phyloP scores from a whole-genome alignment of 768 basidiomycete species.

The Auricularia sp. region DNA sequence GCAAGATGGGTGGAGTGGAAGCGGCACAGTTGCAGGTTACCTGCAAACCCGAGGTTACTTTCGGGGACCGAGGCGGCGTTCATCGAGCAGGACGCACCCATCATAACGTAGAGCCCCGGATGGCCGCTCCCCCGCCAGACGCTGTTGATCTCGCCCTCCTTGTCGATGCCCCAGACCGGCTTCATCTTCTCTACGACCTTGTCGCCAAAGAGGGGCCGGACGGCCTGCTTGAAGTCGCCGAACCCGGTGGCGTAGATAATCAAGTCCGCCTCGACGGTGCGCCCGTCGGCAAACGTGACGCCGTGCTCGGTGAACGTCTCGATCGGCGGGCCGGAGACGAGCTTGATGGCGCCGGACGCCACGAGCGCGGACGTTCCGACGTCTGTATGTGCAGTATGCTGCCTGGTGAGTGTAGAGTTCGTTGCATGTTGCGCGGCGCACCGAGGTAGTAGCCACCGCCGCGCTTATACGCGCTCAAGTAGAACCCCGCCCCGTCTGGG shows the following conservation, averaged over 20 bases:
- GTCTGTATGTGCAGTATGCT: conserved; percentile 22
- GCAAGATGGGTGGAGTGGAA: conserved; percentile 62
- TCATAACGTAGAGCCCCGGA: conserved; percentile 45
- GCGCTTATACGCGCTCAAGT: conserved; percentile 35
- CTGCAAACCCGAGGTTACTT: conserved; percentile 14
- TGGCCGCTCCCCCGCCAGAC: conserved; percentile 41
- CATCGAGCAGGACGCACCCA: neutral
- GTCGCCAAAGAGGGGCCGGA: conserved; percentile 36
- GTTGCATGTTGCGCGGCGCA: conserved; percentile 12
- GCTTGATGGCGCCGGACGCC: conserved; percentile 57
- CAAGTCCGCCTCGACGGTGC: conserved; percentile 39
- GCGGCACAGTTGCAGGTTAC: conserved; percentile 49
- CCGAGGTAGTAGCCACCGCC: conserved; percentile 64
- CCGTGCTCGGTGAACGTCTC: conserved; percentile 32
- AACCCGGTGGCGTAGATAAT: conserved; percentile 52
- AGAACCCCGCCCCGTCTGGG: conserved; percentile 39
- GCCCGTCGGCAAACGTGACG: conserved; percentile 39
- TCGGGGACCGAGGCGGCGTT: no score
- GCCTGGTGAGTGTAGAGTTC: neutral
- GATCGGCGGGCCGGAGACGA: conserved; percentile 51
- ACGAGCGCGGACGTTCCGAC: conserved; percentile 52
- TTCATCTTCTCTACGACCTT: conserved; percentile 35
- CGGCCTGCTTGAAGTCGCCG: conserved; percentile 31
- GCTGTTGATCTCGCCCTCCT: conserved; percentile 51
- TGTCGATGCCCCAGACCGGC: conserved; percentile 54